Evolutionary conservation across 1,139 yeast species (phyloP).

Genomic region (Ogataea hybrid): DNA sequence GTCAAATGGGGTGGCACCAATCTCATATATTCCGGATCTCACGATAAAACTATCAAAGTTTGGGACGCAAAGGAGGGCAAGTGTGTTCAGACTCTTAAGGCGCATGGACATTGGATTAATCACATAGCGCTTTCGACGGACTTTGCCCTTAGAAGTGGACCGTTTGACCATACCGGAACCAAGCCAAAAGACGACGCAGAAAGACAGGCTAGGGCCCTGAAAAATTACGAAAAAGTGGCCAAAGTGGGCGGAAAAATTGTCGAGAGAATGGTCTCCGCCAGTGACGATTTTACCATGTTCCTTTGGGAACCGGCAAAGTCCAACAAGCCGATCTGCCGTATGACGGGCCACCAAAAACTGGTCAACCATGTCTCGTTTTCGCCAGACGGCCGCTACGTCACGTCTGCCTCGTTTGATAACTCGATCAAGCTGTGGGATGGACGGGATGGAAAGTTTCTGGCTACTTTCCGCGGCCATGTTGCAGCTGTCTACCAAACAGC

Average conservation of each 20-base stretch:
- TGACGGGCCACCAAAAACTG: slow-evolving; percentile 97
- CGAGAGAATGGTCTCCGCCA: slow-evolving; percentile 90
- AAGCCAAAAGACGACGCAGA: slow-evolving; percentile 51
- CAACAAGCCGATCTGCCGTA: slow-evolving; percentile 80
- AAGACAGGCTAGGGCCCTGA: slow-evolving; percentile 57
- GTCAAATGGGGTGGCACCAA: slow-evolving; percentile 96
- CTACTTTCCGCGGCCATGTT: slow-evolving; percentile 94
- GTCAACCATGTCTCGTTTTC: slow-evolving; percentile 96
- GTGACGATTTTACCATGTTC: slow-evolving; percentile 97
- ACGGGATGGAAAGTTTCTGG: slow-evolving; percentile 80
- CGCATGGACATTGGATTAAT: slow-evolving; percentile 98
- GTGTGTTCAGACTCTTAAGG: slow-evolving; percentile 72
- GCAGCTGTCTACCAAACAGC: slow-evolving; percentile 99
- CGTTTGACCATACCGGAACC: slow-evolving; percentile 65
- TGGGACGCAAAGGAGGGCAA: slow-evolving; percentile 88
- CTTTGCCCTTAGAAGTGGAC: slow-evolving; percentile 79
- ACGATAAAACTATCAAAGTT: slow-evolving; percentile 88
- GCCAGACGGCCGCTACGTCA: slow-evolving; percentile 90
- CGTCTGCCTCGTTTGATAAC: slow-evolving; percentile 93
- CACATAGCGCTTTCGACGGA: slow-evolving; percentile 92
- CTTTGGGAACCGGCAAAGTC: slow-evolving; percentile 89
- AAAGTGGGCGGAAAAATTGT: slow-evolving; percentile 62
- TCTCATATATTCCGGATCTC: slow-evolving; percentile 84
- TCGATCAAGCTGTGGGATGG: slow-evolving; percentile 97
- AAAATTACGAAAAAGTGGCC: slow-evolving; percentile 76